Evolutionary conservation across 2,329 filamentous ascomycete genomes (phyloP), one percentile per base, ranked within the genome.

Genomic region (Furcasterigmium sp.): DNA sequence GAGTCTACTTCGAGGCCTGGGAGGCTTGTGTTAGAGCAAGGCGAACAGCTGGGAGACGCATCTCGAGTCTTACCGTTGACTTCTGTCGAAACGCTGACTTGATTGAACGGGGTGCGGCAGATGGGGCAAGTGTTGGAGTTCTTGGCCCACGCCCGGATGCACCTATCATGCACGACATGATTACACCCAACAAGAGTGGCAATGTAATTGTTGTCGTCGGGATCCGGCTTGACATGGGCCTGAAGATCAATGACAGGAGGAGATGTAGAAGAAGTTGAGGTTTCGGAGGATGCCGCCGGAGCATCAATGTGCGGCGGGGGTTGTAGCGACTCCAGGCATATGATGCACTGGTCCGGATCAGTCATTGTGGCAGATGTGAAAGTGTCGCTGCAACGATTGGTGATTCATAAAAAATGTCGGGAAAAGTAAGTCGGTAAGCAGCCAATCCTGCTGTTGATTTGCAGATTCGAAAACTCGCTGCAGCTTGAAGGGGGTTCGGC

Each of bases 121-220:
- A 98, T 95, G 37, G 93, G 93, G 65, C 93, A 98, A 61, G 91
- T 96, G 67, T 97, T 98, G 51, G 93, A 91, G 63, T 94, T 86
- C 67, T 94, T 88, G 37, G 91, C 89, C 93, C 93, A 98, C 54
- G 90, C 88, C 55, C 86, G 85, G 53, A 98, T 76, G 65, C 93
- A 98, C 41, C 85, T 82, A 69, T 98, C 85, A 69, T 98, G 93
- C 54, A 98, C 75, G 54, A 91, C 79, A 72, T 98, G 94, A 46
- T 88, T 87, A 66, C 93, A 98, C 37, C 89, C 84, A 47, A 82
- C 72, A 39, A 84, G 77, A 43, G 76, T 66, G 32, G 81, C 80
- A 48, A 84, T 73, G 46, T 69, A 64, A 52, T 70, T 63, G 54
- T 67, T 55, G 25, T 63, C 57, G 44, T 54, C 51, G 19, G 39